Percentiles rank a stretch among this genome's conserved stretches.
phyloP scores from a whole-genome alignment of 2,329 filamentous ascomycete species.

The Neonectria punicea region DNA sequence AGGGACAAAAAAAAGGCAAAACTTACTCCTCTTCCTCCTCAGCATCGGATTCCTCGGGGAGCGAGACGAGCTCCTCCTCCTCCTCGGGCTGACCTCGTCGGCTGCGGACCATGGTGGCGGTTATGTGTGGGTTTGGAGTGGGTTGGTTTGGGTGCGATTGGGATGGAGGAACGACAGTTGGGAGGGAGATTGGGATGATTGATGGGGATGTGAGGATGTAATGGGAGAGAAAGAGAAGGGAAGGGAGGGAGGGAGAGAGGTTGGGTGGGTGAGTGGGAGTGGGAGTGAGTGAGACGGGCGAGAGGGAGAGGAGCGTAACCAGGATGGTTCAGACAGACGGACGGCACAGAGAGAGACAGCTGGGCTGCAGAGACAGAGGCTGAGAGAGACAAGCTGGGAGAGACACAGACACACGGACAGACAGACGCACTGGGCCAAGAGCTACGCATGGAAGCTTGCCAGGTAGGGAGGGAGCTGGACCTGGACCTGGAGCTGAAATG shows the following conservation, averaged over 20 bases:
- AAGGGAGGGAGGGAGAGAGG: constrained; percentile 4
- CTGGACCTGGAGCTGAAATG: background rate
- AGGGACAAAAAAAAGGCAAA: constrained; percentile 16
- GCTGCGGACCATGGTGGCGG: constrained; percentile 19
- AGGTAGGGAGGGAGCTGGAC: background rate
- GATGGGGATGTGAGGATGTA: background rate
- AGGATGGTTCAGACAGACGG: background rate
- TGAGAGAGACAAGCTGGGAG: constrained; percentile 1
- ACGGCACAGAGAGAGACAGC: constrained; percentile 6
- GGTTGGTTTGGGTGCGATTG: background rate
- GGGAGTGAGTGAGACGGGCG: background rate
- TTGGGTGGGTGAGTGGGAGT: background rate
- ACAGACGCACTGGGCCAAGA: background rate
- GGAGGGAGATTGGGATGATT: constrained; percentile 2
- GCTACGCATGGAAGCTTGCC: background rate
- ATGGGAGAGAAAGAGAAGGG: constrained; percentile 5
- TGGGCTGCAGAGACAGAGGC: background rate
- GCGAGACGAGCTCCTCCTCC: constrained; percentile 65
- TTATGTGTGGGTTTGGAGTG: constrained; percentile 3
- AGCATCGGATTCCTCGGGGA: constrained; percentile 62
- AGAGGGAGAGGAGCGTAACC: constrained; percentile 10
- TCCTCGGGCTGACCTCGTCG: constrained; percentile 44
- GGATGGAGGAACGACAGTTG: constrained; percentile 2
- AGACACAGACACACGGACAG: constrained; percentile 1
- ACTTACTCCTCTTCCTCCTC: constrained; percentile 67